phyloP scores from a whole-genome alignment of 1,139 yeast species.

The Diutina mesorugosa region DNA sequence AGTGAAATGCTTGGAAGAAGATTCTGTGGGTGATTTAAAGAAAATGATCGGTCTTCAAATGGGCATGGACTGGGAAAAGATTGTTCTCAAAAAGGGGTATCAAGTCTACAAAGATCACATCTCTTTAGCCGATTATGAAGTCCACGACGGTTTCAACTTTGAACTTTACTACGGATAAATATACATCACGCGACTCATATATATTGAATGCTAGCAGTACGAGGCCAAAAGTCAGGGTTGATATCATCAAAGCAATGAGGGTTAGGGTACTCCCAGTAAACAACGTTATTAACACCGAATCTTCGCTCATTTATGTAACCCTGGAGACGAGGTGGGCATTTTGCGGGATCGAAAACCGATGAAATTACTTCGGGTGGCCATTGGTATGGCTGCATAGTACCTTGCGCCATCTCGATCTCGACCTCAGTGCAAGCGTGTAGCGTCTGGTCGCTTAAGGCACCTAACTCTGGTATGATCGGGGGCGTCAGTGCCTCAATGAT shows the following conservation, averaged over 20 bases:
- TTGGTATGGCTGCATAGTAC: not conserved
- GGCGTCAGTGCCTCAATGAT: not conserved
- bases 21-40: slow-evolving; percentile 87
- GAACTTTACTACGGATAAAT: slow-evolving; percentile 60
- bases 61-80: slow-evolving; percentile 59
- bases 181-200: not conserved
- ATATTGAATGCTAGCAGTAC: not conserved
- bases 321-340: not conserved
- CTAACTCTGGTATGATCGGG: not conserved
- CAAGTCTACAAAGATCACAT: slow-evolving; percentile 81
- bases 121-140: slow-evolving; percentile 81
- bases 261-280: not conserved
- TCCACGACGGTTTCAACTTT: slow-evolving; percentile 78
- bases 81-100: slow-evolving; percentile 63
- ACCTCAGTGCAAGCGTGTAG: not conserved
- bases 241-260: not conserved
- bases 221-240: not conserved
- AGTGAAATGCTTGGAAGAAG: slow-evolving; percentile 78
- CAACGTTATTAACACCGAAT: not conserved
- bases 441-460: not conserved
- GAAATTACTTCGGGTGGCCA: not conserved
- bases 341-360: not conserved
- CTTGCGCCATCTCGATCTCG: not conserved
- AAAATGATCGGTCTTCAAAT: slow-evolving; percentile 71
- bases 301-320: not conserved